Conservation (phyloP, 208 protist species). For the Strigomonas oncopelti region DNA sequence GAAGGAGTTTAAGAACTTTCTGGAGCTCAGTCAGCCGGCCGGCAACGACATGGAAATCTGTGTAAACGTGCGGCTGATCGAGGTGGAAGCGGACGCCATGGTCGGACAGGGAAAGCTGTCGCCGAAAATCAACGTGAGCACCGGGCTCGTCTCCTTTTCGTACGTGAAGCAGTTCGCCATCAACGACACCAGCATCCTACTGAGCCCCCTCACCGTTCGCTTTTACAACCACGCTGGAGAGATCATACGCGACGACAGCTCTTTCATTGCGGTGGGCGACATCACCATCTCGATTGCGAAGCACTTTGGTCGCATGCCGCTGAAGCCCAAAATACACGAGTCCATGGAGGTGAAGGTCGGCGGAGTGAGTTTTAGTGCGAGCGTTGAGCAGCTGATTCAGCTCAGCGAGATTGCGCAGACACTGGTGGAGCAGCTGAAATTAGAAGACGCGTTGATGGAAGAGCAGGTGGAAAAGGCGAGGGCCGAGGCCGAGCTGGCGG, state of each 20-base stretch:
- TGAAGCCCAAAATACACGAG: conserved; percentile 68
- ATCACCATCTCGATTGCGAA: conserved; percentile 47
- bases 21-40: conserved; percentile 51
- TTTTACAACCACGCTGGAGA: conserved; percentile 12
- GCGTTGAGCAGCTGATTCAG: conserved; percentile 48
- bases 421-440: conserved; percentile 42
- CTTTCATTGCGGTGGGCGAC: conserved; percentile 51
- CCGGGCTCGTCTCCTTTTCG: conserved; percentile 52
- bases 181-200: conserved; percentile 48
- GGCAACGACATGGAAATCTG: conserved; percentile 67
- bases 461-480: conserved; percentile 51
- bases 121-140: conserved; percentile 36
- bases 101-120: conserved; percentile 18
- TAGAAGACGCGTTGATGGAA: conserved; percentile 54
- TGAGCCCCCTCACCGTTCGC: conserved; percentile 53
- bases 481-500: conserved; percentile 46
- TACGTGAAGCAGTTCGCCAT: conserved; percentile 67
- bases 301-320: conserved; percentile 77
- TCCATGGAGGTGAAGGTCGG: conserved; percentile 49
- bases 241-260: neutral
- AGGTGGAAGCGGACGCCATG: conserved; percentile 40
- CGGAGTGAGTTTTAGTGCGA: conserved; percentile 52
- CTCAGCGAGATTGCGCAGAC: conserved; percentile 37
- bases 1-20: conserved; percentile 68
- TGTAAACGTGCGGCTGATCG: conserved; percentile 42